Evolutionary conservation across 257 asterid genomes (phyloP).

Genomic region (Salvia rosmarinus): DNA sequence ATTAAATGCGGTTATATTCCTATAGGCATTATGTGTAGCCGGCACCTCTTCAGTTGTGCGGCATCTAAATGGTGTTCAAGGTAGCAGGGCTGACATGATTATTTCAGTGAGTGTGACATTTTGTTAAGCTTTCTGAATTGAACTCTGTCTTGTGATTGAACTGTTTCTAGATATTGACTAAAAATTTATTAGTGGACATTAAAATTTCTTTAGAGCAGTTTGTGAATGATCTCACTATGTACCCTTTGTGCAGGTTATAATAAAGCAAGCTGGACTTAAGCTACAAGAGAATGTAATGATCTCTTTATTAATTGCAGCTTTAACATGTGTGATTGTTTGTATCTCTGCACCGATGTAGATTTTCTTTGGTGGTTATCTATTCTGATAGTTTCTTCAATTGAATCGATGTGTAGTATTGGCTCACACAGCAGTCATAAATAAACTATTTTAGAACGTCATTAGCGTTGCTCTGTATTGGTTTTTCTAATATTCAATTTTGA

Average conservation of each 20-base stretch:
- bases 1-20: background rate
- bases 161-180: background rate
- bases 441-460: background rate
- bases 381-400: background rate
- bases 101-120: slow-evolving; percentile 70
- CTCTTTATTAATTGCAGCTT: slow-evolving; percentile 24
- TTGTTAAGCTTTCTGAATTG: slow-evolving; percentile 27
- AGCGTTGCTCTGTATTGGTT: background rate
- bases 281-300: slow-evolving; percentile 82
- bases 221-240: slow-evolving; percentile 30
- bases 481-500: slow-evolving; percentile 31
- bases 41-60: slow-evolving; percentile 61
- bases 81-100: slow-evolving; percentile 88
- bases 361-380: slow-evolving; percentile 3
- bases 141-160: slow-evolving; percentile 26
- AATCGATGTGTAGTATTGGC: slow-evolving; percentile 1
- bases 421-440: slow-evolving; percentile 1
- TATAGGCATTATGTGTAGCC: slow-evolving; percentile 80
- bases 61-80: slow-evolving; percentile 85
- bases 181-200: background rate
- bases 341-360: slow-evolving; percentile 22
- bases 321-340: slow-evolving; percentile 12
- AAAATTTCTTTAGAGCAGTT: background rate
- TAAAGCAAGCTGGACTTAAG: slow-evolving; percentile 94
- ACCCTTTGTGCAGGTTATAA: slow-evolving; percentile 65